phyloP scores from a whole-genome alignment of 78 protist genomes.

The Dictyostelium firmibasis region DNA sequence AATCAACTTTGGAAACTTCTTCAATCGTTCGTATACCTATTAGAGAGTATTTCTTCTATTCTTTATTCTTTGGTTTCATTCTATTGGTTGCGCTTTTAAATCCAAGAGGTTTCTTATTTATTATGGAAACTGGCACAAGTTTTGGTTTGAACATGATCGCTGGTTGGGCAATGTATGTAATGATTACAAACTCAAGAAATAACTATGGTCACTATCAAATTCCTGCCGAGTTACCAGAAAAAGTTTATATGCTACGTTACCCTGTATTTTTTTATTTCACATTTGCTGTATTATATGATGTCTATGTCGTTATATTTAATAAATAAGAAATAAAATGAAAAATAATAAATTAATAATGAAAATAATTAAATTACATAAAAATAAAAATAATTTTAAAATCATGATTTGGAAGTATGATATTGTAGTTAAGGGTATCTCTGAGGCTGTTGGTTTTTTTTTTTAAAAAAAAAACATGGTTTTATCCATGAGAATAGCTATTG shows the following conservation, averaged over 20 bases:
- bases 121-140: conserved; percentile 51
- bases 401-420: no score
- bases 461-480: no score
- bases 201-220: conserved; percentile 15
- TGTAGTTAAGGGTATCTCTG: no score
- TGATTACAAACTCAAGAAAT: conserved; percentile 25
- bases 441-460: no score
- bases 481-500: no score
- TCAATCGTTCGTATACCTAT: background rate
- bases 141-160: conserved; percentile 45
- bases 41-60: conserved; percentile 45
- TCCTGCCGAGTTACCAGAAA: conserved; percentile 29
- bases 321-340: background rate
- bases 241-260: conserved; percentile 12
- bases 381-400: background rate
- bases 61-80: conserved; percentile 50
- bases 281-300: conserved; percentile 77
- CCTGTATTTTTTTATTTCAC: conserved; percentile 42
- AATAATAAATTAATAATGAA: background rate
- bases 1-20: background rate
- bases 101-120: conserved; percentile 52
- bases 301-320: conserved; percentile 8
- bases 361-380: background rate
- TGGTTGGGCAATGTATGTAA: conserved; percentile 28
- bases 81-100: conserved; percentile 34